Evolutionary conservation across 2,329 filamentous ascomycete species (phyloP).

Genomic region (Pseudogymnoascus sp.): DNA sequence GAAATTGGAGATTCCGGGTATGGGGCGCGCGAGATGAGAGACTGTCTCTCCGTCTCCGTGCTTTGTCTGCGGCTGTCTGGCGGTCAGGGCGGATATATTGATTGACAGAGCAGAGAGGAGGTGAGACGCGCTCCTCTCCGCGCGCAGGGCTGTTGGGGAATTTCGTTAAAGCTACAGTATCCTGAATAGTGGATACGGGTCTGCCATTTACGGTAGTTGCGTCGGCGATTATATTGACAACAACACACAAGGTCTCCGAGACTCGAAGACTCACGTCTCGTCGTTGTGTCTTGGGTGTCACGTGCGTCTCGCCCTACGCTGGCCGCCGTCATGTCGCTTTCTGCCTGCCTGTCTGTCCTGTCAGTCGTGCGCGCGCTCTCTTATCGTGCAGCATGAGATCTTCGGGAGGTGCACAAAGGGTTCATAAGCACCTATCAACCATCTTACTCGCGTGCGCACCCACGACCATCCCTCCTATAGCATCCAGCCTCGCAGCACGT

Average conservation of each 20-base stretch:
- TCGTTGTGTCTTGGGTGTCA: neutral
- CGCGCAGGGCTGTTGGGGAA: neutral
- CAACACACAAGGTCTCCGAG: neutral
- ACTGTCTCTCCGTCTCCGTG: neutral
- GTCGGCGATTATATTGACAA: neutral
- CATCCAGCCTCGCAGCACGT: neutral
- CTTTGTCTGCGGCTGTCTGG: neutral
- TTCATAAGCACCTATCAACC: neutral
- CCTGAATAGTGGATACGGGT: neutral
- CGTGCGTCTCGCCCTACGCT: neutral
- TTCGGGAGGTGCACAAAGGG: too few species aligned
- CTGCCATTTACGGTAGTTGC: neutral
- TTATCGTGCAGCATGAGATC: too few species aligned
- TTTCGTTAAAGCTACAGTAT: too few species aligned
- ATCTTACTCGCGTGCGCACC: neutral
- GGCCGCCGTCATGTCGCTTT: neutral
- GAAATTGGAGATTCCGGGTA: conserved; percentile 53
- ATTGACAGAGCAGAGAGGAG: neutral
- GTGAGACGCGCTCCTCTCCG: neutral
- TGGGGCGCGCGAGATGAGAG: conserved; percentile 37
- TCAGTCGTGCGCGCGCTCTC: neutral
- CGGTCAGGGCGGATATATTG: neutral
- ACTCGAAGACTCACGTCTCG: neutral
- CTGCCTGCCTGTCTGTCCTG: neutral
- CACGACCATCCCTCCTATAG: neutral